Conservation (phyloP, 306 rosid species). For the Ceratonia siliqua region DNA sequence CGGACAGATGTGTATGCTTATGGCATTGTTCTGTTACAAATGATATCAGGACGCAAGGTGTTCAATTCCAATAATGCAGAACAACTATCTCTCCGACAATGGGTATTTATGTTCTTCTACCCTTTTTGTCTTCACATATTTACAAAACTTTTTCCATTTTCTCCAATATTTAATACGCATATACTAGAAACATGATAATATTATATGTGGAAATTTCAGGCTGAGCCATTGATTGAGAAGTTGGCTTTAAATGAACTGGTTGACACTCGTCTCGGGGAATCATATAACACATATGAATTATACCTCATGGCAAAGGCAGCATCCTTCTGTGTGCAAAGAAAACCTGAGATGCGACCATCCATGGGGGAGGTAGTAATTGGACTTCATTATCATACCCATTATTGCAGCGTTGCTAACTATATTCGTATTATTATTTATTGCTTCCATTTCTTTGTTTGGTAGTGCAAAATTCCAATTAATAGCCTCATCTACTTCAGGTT, state of each 20-base stretch:
- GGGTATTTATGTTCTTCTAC: slow-evolving; percentile 65
- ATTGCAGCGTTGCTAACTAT: not conserved
- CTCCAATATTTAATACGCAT: not conserved
- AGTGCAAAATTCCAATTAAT: slow-evolving; percentile 5
- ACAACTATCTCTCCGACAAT: slow-evolving; percentile 61
- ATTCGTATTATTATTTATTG: not conserved
- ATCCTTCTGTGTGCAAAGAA: slow-evolving; percentile 55
- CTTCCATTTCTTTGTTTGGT: not conserved
- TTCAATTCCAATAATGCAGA: slow-evolving; percentile 36
- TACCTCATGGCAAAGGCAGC: slow-evolving; percentile 82
- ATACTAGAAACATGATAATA: not conserved
- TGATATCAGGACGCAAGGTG: slow-evolving; percentile 72
- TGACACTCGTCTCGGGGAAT: slow-evolving; percentile 66
- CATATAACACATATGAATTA: slow-evolving; percentile 58
- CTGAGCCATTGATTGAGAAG: slow-evolving; percentile 61
- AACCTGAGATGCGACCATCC: slow-evolving; percentile 72
- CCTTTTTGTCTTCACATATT: not conserved
- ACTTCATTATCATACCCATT: too few species aligned
- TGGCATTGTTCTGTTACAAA: slow-evolving; percentile 69
- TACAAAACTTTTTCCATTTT: slow-evolving; percentile 10
- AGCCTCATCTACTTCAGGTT: slow-evolving; percentile 48
- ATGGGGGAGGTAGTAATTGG: slow-evolving; percentile 74
- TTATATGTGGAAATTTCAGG: slow-evolving; percentile 43
- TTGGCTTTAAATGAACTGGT: slow-evolving; percentile 70
- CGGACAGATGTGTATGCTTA: slow-evolving; percentile 71